Evolutionary conservation across 1,139 yeast species (phyloP), one percentile per base, ranked within the genome.

Genomic region (Casaregolazyma suthepensis): DNA sequence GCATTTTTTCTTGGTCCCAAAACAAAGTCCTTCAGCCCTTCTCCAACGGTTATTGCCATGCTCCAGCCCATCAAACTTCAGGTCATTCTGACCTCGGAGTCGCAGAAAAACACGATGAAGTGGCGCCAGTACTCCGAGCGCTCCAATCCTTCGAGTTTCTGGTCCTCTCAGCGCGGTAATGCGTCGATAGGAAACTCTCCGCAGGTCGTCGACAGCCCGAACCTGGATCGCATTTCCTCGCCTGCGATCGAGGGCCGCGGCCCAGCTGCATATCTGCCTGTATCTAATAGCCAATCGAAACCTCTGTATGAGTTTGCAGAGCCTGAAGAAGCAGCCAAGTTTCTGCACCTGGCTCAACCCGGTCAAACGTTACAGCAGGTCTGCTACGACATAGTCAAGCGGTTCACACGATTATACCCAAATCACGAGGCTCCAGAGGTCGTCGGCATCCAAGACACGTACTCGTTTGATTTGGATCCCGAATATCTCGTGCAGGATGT

Each of bases 401-500:
- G 87, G 54, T 84, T 80, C 63, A 63, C 71, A 46, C 82, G 80
- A 64, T 71, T 87, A 48, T 87, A 87, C 60, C 91, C 93, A 0
- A 74, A 75, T 35, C 83, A 79, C 52, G 63, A 58, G 17, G 74
- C 76, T 0, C 65, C 85, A 15, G 73, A 76, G 20, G 77, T 80
- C 50, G 44, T 48, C 19, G 49, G 40, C 26, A 69, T 86, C 9
- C 93, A 86, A 63, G 91, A 87, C 65, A 67, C 69, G 31, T 78
- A 80, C 56, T 75, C 76, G 56, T 85, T 90, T 62, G 95, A 87
- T 65, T 70, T 87, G 59, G 95, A 87, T 66, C 89, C 90, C 0
- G 95, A 86, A 55, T 87, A 82, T 60, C 58, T 68, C 3, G 83
- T 82, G 0, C 76, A 76, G 7, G 88, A 85, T 60, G 82, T 85